Percentiles rank a stretch among this genome's conserved stretches.
phyloP scores from a whole-genome alignment of 2,329 filamentous ascomycete species.

The Epichloe amarillans region DNA sequence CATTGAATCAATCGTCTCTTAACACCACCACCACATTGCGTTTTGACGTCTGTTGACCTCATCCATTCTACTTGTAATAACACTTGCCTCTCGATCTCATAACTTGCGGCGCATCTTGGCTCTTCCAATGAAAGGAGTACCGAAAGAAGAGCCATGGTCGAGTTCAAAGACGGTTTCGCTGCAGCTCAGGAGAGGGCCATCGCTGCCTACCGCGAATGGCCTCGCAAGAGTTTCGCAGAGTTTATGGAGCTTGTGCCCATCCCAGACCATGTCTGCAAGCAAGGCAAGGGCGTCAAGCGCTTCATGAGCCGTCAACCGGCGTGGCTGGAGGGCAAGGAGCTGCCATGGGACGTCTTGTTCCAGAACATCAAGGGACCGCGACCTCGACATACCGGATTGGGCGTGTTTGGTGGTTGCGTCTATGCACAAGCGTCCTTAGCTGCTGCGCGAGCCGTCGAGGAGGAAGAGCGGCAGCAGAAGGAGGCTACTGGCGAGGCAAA shows the following conservation, averaged over 20 bases:
- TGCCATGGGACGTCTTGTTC: slow-evolving; percentile 16
- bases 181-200: neutral
- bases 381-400: slow-evolving; percentile 6
- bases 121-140: neutral
- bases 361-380: slow-evolving; percentile 6
- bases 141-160: neutral
- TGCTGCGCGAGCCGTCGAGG: slow-evolving; percentile 20
- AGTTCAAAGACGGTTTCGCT: slow-evolving; percentile 1
- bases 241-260: slow-evolving; percentile 16
- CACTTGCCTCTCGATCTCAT: neutral
- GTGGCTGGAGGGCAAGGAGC: slow-evolving; percentile 19
- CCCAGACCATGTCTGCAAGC: slow-evolving; percentile 5
- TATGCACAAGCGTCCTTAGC: slow-evolving; percentile 25
- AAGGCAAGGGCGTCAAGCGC: slow-evolving; percentile 7
- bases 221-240: slow-evolving; percentile 17
- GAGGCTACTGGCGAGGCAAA: slow-evolving; percentile 2
- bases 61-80: neutral
- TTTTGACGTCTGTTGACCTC: neutral
- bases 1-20: no score
- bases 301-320: slow-evolving; percentile 21
- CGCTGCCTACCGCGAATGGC: slow-evolving; percentile 2
- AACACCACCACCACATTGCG: neutral
- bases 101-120: neutral
- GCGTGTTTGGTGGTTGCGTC: slow-evolving; percentile 25
- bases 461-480: slow-evolving; percentile 14